Conservation (phyloP, 2,329 filamentous ascomycete genomes). For the Microsporum canis region DNA sequence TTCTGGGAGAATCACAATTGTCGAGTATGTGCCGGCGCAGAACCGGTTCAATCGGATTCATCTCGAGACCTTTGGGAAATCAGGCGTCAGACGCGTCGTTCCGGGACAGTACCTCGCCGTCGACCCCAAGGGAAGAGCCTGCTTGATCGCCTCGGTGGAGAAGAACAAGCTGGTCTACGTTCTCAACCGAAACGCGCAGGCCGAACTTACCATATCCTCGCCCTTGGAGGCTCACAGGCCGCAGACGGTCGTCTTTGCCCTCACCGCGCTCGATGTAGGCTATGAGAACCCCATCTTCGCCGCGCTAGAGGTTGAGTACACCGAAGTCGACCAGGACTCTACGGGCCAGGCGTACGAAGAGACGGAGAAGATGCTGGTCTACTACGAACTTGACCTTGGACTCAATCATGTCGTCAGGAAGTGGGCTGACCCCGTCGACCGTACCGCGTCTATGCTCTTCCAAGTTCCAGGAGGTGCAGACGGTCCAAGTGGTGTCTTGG, state of each 20-base stretch:
- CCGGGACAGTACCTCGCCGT: conserved; percentile 93
- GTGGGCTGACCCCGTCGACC: conserved; percentile 89
- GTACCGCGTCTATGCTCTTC: conserved; percentile 79
- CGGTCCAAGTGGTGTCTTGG: conserved; percentile 86
- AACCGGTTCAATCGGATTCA: conserved; percentile 84
- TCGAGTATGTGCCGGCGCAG: conserved; percentile 78
- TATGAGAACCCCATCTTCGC: conserved; percentile 97
- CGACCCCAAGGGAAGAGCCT: conserved; percentile 91
- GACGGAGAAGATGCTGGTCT: conserved; percentile 81
- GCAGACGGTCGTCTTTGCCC: conserved; percentile 76
- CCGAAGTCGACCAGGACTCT: conserved; percentile 80
- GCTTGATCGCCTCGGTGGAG: conserved; percentile 84
- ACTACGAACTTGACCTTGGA: conserved; percentile 94
- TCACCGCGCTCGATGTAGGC: conserved; percentile 83
- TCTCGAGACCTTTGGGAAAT: conserved; percentile 96
- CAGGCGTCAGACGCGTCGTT: conserved; percentile 81
- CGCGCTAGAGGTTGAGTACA: conserved; percentile 85
- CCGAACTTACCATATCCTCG: conserved; percentile 91
- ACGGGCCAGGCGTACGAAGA: conserved; percentile 71
- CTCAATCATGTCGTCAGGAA: conserved; percentile 94
- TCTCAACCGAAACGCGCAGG: conserved; percentile 86
- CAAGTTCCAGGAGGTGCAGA: conserved; percentile 90
- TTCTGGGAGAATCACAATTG: conserved; percentile 84
- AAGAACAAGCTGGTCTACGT: conserved; percentile 99
- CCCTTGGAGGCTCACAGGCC: conserved; percentile 92